These are phyloP conservation scores for Ajuga chamaepitys DNA, from an alignment of 257 asterid species.

Conservation along the genomic window DNA sequence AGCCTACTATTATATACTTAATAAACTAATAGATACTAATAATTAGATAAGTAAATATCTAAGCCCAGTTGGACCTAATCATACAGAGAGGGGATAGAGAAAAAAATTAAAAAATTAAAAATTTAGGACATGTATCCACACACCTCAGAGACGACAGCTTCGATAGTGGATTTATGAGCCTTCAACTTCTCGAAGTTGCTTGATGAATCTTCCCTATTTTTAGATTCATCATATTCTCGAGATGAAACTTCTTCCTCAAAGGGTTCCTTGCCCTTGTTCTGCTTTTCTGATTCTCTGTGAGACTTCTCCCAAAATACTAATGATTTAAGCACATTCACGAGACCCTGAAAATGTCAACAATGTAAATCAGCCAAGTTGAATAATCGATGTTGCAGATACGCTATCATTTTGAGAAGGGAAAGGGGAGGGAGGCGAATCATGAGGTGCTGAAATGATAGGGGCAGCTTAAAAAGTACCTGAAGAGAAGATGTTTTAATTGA, in stretches of 20 bases:
- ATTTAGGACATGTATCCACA: not conserved
- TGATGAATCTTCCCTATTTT: slow-evolving; percentile 61
- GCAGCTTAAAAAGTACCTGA: slow-evolving; percentile 53
- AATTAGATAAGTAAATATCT: not conserved
- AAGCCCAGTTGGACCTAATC: slow-evolving; percentile 7
- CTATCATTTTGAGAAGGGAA: not conserved
- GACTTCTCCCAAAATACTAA: slow-evolving; percentile 83
- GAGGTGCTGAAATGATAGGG: slow-evolving; percentile 9
- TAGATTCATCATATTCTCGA: slow-evolving; percentile 48
- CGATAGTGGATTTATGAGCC: slow-evolving; percentile 93
- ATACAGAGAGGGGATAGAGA: slow-evolving; percentile 3
- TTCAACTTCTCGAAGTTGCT: slow-evolving; percentile 87
- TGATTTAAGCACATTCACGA: slow-evolving; percentile 79
- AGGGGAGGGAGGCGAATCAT: not conserved
- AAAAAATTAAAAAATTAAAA: no score
- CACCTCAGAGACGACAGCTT: slow-evolving; percentile 96
- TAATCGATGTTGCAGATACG: slow-evolving; percentile 4
- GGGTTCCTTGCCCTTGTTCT: slow-evolving; percentile 36
- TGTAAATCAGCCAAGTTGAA: slow-evolving; percentile 17
- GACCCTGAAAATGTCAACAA: slow-evolving; percentile 50
- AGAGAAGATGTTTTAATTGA: slow-evolving; percentile 77
- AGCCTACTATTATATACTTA: not conserved
- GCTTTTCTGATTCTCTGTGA: slow-evolving; percentile 55
- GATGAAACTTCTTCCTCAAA: slow-evolving; percentile 45
- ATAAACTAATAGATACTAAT: not conserved